Evolutionary conservation across 371 early-diverging fungal species (phyloP).

Genomic region (Mucor ambiguus): DNA sequence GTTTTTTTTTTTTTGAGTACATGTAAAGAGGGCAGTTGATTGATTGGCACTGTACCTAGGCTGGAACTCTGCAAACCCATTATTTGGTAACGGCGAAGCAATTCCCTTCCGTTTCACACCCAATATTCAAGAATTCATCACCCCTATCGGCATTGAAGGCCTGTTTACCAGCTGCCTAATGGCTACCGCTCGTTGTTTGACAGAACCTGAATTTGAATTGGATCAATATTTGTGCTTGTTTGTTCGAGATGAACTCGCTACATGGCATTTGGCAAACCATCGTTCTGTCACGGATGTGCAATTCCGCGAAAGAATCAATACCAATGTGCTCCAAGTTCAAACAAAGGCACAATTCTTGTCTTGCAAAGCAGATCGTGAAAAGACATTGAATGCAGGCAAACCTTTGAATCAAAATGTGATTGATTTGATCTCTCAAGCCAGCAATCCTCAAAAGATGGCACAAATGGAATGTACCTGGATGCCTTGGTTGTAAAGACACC

Average conservation of each 20-base stretch:
- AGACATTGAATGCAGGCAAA: constrained; percentile 46
- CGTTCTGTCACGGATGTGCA: constrained; percentile 64
- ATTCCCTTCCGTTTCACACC: constrained; percentile 99
- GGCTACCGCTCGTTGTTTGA: constrained; percentile 78
- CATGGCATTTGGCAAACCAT: constrained; percentile 68
- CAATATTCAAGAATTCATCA: constrained; percentile 92
- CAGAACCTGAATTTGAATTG: constrained; percentile 81
- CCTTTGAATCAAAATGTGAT: constrained; percentile 81
- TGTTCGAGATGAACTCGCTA: constrained; percentile 89
- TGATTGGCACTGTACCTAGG: constrained; percentile 7
- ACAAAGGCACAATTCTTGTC: constrained; percentile 74
- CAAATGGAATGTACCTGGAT: constrained; percentile 91
- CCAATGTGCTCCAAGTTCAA: constrained; percentile 73
- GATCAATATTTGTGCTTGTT: constrained; percentile 85
- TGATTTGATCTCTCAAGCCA: constrained; percentile 88
- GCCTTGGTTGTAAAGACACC: constrained; percentile 67
- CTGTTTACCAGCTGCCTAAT: constrained; percentile 81
- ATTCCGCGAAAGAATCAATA: constrained; percentile 63
- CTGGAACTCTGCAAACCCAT: constrained; percentile 40
- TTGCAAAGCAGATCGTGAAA: constrained; percentile 77
- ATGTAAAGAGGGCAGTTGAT: background rate
- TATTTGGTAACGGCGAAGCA: constrained; percentile 65
- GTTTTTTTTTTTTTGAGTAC: background rate
- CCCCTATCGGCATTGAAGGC: constrained; percentile 92
- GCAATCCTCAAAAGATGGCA: constrained; percentile 90